Evolutionary conservation across 1,284 basidiomycete species (phyloP).

Genomic region (Trichosporon sp.): DNA sequence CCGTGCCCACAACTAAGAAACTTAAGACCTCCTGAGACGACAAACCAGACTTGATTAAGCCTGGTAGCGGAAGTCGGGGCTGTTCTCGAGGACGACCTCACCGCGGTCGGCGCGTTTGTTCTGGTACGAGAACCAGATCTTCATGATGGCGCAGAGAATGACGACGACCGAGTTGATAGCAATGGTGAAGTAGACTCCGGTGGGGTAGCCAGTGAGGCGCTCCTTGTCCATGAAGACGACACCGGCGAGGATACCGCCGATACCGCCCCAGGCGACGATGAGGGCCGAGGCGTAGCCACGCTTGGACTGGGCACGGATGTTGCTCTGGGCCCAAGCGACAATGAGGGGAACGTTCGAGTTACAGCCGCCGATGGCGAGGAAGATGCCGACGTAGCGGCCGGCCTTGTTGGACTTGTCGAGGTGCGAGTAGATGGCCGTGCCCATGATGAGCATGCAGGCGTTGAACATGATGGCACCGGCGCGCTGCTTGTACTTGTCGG

Average conservation of each 20-base stretch:
- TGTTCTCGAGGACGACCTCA: conserved; percentile 7
- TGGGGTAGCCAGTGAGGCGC: conserved; percentile 10
- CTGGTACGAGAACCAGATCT: conserved; percentile 9
- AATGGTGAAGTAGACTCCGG: conserved; percentile 17
- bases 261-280: conserved; percentile 19
- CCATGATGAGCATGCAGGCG: conserved; percentile 6
- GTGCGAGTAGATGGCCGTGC: conserved; percentile 15
- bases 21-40: too few relatives aligned
- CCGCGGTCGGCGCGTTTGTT: conserved; percentile 13
- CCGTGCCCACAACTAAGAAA: too few relatives aligned
- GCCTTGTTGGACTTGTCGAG: conserved; percentile 6
- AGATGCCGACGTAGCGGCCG: conserved; percentile 14
- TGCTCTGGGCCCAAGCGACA: conserved; percentile 44
- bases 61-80: conserved; percentile 15
- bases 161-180: conserved; percentile 9
- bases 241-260: conserved; percentile 19
- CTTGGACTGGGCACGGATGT: conserved; percentile 49
- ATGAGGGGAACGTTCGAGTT: conserved; percentile 37
- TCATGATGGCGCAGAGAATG: not conserved
- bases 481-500: conserved; percentile 35
- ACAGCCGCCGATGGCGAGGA: conserved; percentile 37
- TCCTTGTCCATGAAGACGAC: conserved; percentile 20
- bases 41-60: too few relatives aligned
- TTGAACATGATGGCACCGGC: conserved; percentile 11
- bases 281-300: conserved; percentile 26